Evolutionary conservation across 352 stramenopile species (phyloP).

Genomic region (Pythium volutum): DNA sequence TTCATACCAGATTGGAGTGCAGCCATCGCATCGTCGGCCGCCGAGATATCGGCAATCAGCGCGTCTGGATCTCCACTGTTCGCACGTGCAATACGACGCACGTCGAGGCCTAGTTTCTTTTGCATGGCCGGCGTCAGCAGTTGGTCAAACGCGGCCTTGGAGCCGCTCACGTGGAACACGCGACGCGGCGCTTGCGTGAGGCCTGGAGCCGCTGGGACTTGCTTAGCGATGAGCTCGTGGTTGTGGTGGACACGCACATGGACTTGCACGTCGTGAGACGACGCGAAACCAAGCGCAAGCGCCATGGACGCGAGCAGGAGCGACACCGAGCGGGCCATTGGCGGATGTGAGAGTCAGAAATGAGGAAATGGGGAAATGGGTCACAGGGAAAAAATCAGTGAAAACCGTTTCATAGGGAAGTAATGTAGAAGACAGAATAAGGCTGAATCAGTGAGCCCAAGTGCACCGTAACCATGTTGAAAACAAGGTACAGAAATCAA

Average conservation of each 20-base stretch:
- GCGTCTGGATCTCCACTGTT: not conserved
- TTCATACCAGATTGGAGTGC: conserved; percentile 1
- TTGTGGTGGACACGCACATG: conserved; percentile 17
- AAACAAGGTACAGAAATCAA: too few species aligned
- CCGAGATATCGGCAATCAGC: conserved; percentile 21
- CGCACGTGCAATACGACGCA: conserved; percentile 12
- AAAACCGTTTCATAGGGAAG: not conserved
- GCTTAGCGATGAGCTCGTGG: conserved; percentile 11
- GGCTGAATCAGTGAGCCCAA: conserved; percentile 13
- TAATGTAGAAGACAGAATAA: conserved; percentile 12
- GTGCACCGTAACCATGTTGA: too few species aligned
- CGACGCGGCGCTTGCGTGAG: not conserved
- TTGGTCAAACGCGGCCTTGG: conserved; percentile 22
- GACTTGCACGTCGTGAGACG: conserved; percentile 6
- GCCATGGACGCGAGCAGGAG: conserved; percentile 7
- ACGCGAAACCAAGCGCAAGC: not conserved
- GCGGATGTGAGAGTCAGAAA: not conserved
- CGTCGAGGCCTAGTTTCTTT: conserved; percentile 21
- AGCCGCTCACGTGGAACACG: conserved; percentile 23
- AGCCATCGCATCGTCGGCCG: conserved; percentile 14
- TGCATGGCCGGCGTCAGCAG: conserved; percentile 7
- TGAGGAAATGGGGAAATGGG: not conserved
- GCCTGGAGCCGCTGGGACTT: not conserved
- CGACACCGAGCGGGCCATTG: not conserved
- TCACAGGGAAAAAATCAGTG: conserved; percentile 2